A percentile compares a stretch with the other conserved stretches of the same genome.
These are phyloP conservation scores for Acmispon strigosus DNA, from an alignment of 306 rosid species.

Conservation along the genomic window DNA sequence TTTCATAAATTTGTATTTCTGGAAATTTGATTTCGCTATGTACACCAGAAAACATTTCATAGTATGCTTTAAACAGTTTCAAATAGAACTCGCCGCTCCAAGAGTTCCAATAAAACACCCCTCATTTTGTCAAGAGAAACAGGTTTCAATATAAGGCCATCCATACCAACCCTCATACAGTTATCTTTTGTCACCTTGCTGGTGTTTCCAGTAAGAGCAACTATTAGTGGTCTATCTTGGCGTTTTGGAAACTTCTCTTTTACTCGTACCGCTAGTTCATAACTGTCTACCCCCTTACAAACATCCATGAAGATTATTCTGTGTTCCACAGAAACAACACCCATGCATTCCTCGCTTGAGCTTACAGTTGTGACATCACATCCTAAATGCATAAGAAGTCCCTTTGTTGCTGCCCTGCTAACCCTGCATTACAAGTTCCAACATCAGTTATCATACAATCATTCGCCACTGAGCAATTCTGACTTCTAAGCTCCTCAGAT, in stretches of 20 bases:
- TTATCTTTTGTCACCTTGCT: slow-evolving; percentile 67
- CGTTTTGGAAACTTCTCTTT: slow-evolving; percentile 60
- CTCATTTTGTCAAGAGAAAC: slow-evolving; percentile 91
- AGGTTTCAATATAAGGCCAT: slow-evolving; percentile 77
- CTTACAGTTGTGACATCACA: slow-evolving; percentile 69
- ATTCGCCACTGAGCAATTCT: neutral
- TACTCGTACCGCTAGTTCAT: slow-evolving; percentile 50
- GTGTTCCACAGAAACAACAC: slow-evolving; percentile 57
- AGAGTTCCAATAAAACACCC: slow-evolving; percentile 56
- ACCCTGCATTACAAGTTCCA: slow-evolving; percentile 52
- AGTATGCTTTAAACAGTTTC: slow-evolving; percentile 40
- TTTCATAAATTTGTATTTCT: slow-evolving; percentile 21
- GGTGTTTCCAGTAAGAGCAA: slow-evolving; percentile 71
- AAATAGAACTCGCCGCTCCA: slow-evolving; percentile 65
- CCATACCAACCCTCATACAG: slow-evolving; percentile 78
- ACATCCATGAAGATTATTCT: slow-evolving; percentile 80
- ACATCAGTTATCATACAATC: neutral
- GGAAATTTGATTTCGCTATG: slow-evolving; percentile 21
- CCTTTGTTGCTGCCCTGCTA: slow-evolving; percentile 75
- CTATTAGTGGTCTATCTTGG: slow-evolving; percentile 66
- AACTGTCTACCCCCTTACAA: slow-evolving; percentile 56
- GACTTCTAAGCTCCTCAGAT: neutral
- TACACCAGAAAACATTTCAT: slow-evolving; percentile 19
- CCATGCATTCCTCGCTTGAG: slow-evolving; percentile 66
- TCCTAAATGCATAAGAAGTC: slow-evolving; percentile 78